phyloP scores from a whole-genome alignment of 257 asterid genomes.

The Nicotiana tabacum region DNA sequence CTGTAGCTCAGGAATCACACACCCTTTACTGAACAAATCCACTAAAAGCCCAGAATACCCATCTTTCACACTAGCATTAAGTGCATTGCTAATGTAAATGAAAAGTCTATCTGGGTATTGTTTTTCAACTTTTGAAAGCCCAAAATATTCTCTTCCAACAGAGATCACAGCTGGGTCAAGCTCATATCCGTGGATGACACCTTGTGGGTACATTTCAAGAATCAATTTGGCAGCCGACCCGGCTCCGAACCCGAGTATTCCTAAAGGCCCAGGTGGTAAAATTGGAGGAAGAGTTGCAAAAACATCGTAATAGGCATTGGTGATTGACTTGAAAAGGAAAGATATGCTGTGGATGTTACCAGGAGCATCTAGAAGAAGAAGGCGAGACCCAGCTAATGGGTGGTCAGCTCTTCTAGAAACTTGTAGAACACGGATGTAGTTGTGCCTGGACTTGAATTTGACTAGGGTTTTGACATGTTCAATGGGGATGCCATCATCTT shows the following conservation, averaged over 20 bases:
- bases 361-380: slow-evolving; percentile 81
- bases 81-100: slow-evolving; percentile 59
- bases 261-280: slow-evolving; percentile 80
- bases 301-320: slow-evolving; percentile 72
- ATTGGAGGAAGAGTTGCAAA: slow-evolving; percentile 81
- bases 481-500: slow-evolving; percentile 65
- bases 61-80: slow-evolving; percentile 34
- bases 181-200: slow-evolving; percentile 70
- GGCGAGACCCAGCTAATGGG: slow-evolving; percentile 75
- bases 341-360: slow-evolving; percentile 97
- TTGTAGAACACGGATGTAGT: slow-evolving; percentile 75
- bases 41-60: slow-evolving; percentile 69
- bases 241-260: slow-evolving; percentile 87
- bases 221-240: slow-evolving; percentile 66
- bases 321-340: slow-evolving; percentile 52
- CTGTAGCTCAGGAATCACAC: slow-evolving; percentile 74
- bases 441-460: slow-evolving; percentile 76
- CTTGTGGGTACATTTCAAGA: slow-evolving; percentile 52
- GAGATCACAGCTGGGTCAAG: slow-evolving; percentile 72
- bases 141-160: slow-evolving; percentile 72
- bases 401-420: slow-evolving; percentile 84
- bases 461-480: slow-evolving; percentile 68
- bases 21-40: slow-evolving; percentile 66
- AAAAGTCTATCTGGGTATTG: slow-evolving; percentile 43
- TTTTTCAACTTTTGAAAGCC: slow-evolving; percentile 58